These are phyloP conservation scores for Citrus inodora DNA, from an alignment of 345 rosid genomes.

Conservation along the genomic window DNA sequence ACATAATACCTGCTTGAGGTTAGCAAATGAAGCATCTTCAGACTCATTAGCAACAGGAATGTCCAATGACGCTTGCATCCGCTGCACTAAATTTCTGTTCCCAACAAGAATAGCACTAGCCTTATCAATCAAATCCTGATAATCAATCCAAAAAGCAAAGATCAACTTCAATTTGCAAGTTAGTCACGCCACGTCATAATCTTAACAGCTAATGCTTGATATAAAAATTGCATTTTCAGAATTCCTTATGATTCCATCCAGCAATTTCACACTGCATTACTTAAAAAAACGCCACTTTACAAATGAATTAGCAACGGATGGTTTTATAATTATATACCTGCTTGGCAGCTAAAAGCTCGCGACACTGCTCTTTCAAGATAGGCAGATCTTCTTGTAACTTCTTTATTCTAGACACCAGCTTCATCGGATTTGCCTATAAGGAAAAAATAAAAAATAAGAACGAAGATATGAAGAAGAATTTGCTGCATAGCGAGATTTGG, in stretches of 20 bases:
- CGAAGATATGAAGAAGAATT: not conserved
- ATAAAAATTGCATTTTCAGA: not conserved
- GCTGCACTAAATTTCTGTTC: conserved; percentile 55
- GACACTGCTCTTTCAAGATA: conserved; percentile 65
- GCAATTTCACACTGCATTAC: not conserved
- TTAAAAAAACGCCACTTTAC: not conserved
- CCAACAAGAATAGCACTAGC: conserved; percentile 70
- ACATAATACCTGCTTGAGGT: conserved; percentile 67
- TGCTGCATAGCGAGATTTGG: no score
- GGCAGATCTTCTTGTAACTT: conserved; percentile 72
- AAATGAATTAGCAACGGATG: not conserved
- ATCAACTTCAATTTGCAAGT: not conserved
- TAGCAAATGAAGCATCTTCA: conserved; percentile 62
- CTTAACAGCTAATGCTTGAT: not conserved
- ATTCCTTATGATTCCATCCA: not conserved
- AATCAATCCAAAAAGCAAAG: conserved; percentile 3
- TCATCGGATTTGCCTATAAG: conserved; percentile 77
- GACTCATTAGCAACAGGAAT: conserved; percentile 33
- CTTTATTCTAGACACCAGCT: conserved; percentile 69
- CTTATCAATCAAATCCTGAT: conserved; percentile 88
- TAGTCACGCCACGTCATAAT: not conserved
- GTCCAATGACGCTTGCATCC: conserved; percentile 61
- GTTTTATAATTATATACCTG: conserved; percentile 42
- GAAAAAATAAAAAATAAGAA: not conserved
- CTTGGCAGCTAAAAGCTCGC: conserved; percentile 76